These are phyloP conservation scores for Candida nemodendra DNA, from an alignment of 805 yeast species.

Conservation along the genomic window DNA sequence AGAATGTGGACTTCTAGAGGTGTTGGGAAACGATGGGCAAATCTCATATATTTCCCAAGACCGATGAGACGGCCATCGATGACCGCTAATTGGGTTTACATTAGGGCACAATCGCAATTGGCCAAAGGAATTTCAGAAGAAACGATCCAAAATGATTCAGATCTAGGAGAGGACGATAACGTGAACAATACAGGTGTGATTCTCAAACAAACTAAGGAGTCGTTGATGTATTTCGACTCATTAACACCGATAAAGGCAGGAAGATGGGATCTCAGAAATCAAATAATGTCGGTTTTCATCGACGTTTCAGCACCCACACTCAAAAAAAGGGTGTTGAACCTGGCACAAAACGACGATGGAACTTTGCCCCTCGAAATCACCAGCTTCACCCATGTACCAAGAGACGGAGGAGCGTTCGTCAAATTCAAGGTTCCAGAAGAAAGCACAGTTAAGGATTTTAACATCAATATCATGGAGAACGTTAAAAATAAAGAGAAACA, in stretches of 20 bases:
- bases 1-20: too few species aligned
- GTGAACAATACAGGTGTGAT: slow-evolving; percentile 60
- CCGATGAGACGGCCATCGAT: too few species aligned
- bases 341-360: slow-evolving; percentile 38
- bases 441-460: slow-evolving; percentile 49
- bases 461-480: slow-evolving; percentile 43
- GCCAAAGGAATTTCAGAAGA: slow-evolving; percentile 26
- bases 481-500: slow-evolving; percentile 29
- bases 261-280: slow-evolving; percentile 46
- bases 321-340: slow-evolving; percentile 24
- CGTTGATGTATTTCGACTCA: slow-evolving; percentile 56
- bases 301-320: slow-evolving; percentile 40
- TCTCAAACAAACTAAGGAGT: slow-evolving; percentile 46
- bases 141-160: slow-evolving; percentile 35
- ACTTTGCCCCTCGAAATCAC: slow-evolving; percentile 41
- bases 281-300: slow-evolving; percentile 39
- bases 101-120: too few species aligned
- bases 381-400: slow-evolving; percentile 63
- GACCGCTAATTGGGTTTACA: too few species aligned
- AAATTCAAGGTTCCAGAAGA: slow-evolving; percentile 62
- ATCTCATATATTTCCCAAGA: too few species aligned
- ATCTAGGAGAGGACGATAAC: slow-evolving; percentile 53
- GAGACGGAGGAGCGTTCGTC: slow-evolving; percentile 96
- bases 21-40: too few species aligned
- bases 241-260: slow-evolving; percentile 42